phyloP scores from a whole-genome alignment of 345 rosid genomes.

The Euphorbia pulcherrima region DNA sequence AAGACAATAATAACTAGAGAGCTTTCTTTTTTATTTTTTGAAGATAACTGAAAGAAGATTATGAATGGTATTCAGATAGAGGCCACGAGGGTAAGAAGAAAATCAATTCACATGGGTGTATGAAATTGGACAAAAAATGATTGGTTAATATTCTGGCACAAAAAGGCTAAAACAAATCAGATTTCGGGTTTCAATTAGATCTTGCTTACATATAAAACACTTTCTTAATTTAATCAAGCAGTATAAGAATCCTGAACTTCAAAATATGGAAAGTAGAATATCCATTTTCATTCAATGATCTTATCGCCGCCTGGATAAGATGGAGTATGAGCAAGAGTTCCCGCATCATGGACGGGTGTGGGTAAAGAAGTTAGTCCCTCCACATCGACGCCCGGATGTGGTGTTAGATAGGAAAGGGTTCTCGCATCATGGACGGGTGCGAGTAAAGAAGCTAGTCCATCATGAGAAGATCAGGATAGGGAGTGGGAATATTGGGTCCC shows the following conservation, averaged over 20 bases:
- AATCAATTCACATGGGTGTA: not conserved
- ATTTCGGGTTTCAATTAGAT: not conserved
- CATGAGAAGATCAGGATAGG: too few relatives aligned
- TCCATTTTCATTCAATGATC: too few relatives aligned
- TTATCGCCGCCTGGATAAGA: too few relatives aligned
- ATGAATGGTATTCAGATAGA: not conserved
- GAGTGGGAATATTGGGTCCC: too few relatives aligned
- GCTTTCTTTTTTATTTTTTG: not conserved
- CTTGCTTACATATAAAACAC: not conserved
- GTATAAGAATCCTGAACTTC: not conserved
- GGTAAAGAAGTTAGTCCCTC: too few relatives aligned
- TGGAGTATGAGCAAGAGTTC: too few relatives aligned
- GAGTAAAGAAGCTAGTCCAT: too few relatives aligned
- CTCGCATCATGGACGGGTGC: too few relatives aligned
- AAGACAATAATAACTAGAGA: not conserved
- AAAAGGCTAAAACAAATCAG: not conserved
- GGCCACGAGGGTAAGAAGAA: not conserved
- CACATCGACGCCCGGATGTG: too few relatives aligned
- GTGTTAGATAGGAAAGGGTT: too few relatives aligned
- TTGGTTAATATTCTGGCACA: not conserved
- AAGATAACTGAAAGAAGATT: not conserved
- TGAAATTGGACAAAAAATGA: not conserved
- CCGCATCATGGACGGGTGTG: too few relatives aligned
- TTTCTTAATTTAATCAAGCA: not conserved
- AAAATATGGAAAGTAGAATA: not conserved